phyloP scores from a whole-genome alignment of 2,329 filamentous ascomycete species.

The Neurospora crassa region DNA sequence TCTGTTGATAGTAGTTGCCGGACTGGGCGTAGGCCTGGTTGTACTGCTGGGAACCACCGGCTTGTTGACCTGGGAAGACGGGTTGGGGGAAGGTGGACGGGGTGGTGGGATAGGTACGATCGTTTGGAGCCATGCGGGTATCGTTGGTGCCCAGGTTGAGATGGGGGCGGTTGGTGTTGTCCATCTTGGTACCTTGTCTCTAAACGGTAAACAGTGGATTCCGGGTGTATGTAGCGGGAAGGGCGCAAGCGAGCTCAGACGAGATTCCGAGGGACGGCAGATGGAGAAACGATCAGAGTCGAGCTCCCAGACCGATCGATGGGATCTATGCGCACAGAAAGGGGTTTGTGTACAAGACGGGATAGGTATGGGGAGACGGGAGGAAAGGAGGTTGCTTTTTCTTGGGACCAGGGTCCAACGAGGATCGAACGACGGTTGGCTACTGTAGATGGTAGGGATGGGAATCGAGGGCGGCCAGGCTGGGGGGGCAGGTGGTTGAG shows the following conservation, averaged over 20 bases:
- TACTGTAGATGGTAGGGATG: background rate
- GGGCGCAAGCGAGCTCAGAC: slow-evolving; percentile 1
- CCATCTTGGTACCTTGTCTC: slow-evolving; percentile 31
- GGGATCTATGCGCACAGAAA: slow-evolving; percentile 11
- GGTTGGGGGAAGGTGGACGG: slow-evolving; percentile 95
- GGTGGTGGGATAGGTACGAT: slow-evolving; percentile 72
- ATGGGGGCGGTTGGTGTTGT: slow-evolving; percentile 45
- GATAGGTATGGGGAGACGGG: background rate
- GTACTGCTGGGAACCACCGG: slow-evolving; percentile 35
- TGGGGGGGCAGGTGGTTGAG: background rate
- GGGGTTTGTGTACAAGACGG: slow-evolving; percentile 6
- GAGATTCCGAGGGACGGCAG: background rate
- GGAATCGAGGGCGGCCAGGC: background rate
- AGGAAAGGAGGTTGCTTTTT: slow-evolving; percentile 10
- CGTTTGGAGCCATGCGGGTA: slow-evolving; percentile 52
- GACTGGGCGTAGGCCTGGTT: slow-evolving; percentile 24
- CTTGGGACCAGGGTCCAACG: slow-evolving; percentile 10
- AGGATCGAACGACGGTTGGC: slow-evolving; percentile 8
- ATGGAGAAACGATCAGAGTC: slow-evolving; percentile 3
- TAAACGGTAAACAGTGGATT: background rate
- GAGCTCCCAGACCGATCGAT: slow-evolving; percentile 1
- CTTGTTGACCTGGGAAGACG: slow-evolving; percentile 48
- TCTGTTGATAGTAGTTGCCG: slow-evolving; percentile 12
- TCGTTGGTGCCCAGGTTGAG: slow-evolving; percentile 60
- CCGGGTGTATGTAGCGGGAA: background rate